Evolutionary conservation across 306 rosid genomes (phyloP), one percentile per base, ranked within the genome.

Genomic region (Prinsepia uniflora): DNA sequence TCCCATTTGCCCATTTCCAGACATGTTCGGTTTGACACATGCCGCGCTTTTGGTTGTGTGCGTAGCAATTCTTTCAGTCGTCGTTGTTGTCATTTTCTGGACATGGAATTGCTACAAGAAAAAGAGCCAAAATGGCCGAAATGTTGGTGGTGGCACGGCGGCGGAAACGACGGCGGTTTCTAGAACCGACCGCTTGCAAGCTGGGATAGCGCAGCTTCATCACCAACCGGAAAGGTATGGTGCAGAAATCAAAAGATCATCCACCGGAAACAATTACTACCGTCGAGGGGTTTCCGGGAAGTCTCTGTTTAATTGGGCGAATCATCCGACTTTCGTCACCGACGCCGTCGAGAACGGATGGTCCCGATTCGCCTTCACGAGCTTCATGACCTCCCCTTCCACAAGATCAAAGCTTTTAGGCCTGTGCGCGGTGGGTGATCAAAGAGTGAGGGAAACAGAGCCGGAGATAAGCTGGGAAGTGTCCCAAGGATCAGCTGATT

Each of bases 321-420:
- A 95, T 70, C 84, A 89, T 64, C 99, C 97, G 6, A 76, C 86
- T 17, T 78, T 85, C 5, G 77, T 90, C 39, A 75, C 84, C 42
- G 99, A 91, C 69, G 97, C 99, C 65, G 91, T 95, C 3, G 97
- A 95, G 74, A 85, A 91, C 64, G 99, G 97, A 1, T 95, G 97
- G 99, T 88, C 96, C 3, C 86, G 89, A 76, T 95, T 91, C 75
- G 92, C 84, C 75, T 95, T 95, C 75, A 64, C 76, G 0, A 78
- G 30, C 11, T 59, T 45, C 71, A 75, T 48, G 69, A 64, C 89
- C 0, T 80, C 88, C 5, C 72, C 86, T 45, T 73, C 90, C 4
- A 80, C 87, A 57, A 81, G 82, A 72, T 82, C 93, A 58, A 73
- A 81, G 45, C 67, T 94, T 8, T 49, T 91, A 67, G 92, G 92